These are phyloP conservation scores for Pelargonium exstipulatum DNA, from an alignment of 441 rosid species.

Conservation along the genomic window DNA sequence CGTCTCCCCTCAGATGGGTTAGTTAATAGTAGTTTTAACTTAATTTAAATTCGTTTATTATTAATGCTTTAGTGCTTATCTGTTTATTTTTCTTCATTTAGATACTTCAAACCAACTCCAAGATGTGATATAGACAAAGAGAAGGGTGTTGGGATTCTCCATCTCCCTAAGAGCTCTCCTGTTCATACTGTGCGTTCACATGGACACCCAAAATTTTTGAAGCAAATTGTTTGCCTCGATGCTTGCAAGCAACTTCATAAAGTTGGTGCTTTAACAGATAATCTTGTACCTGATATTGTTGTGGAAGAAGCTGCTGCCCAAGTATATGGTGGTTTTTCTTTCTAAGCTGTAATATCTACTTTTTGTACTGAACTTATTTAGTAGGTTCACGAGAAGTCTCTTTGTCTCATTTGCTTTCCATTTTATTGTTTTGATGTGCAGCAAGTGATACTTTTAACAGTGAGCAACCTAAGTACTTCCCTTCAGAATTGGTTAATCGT, in stretches of 20 bases:
- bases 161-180: constrained; percentile 76
- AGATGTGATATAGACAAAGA: constrained; percentile 48
- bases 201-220: constrained; percentile 40
- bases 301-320: constrained; percentile 43
- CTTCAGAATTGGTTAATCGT: constrained; percentile 53
- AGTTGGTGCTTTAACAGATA: constrained; percentile 68
- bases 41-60: neutral
- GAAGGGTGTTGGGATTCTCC: constrained; percentile 38
- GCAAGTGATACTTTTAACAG: constrained; percentile 39
- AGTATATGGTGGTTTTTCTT: constrained; percentile 35
- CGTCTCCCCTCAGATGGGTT: constrained; percentile 87
- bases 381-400: neutral
- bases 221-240: constrained; percentile 74
- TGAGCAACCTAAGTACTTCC: constrained; percentile 64
- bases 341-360: constrained; percentile 6
- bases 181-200: constrained; percentile 34
- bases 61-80: neutral
- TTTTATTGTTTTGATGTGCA: constrained; percentile 22
- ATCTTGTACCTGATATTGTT: constrained; percentile 75
- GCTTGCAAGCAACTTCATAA: constrained; percentile 72
- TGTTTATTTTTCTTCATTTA: constrained; percentile 19
- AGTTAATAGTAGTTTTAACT: constrained; percentile 22
- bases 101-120: constrained; percentile 82
- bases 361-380: neutral
- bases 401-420: neutral